phyloP scores from a whole-genome alignment of 2,329 filamentous ascomycete species.

The Fusarium euwallaceae region DNA sequence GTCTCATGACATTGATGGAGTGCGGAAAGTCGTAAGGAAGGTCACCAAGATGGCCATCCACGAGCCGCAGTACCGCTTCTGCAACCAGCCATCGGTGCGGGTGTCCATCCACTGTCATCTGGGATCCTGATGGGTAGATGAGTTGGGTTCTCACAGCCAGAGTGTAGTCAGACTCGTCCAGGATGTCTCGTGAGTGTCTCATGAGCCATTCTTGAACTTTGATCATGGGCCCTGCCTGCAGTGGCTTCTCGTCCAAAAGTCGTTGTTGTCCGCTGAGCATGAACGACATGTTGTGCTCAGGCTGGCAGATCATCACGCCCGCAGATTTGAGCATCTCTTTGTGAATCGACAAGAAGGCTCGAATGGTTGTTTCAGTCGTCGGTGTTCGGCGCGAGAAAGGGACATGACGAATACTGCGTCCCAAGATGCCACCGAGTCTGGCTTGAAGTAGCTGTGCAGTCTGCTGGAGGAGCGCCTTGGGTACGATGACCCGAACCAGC shows the following conservation, averaged over 20 bases:
- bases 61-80: constrained; percentile 57
- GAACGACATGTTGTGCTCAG: constrained; percentile 76
- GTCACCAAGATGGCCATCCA: constrained; percentile 55
- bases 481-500: constrained; percentile 69
- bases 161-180: constrained; percentile 75
- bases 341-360: constrained; percentile 50
- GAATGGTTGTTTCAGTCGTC: constrained; percentile 51
- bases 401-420: constrained; percentile 66
- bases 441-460: constrained; percentile 69
- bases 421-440: constrained; percentile 67
- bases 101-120: constrained; percentile 65
- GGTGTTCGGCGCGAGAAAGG: constrained; percentile 67
- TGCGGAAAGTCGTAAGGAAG: constrained; percentile 52
- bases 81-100: constrained; percentile 65
- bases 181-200: constrained; percentile 66
- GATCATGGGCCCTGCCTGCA: constrained; percentile 64
- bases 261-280: constrained; percentile 71
- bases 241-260: constrained; percentile 61
- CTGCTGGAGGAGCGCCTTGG: constrained; percentile 68
- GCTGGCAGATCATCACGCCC: constrained; percentile 71
- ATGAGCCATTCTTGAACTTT: constrained; percentile 65
- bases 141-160: constrained; percentile 68
- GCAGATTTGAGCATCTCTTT: constrained; percentile 54
- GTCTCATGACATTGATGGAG: constrained; percentile 54
- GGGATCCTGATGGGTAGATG: constrained; percentile 68